Base-by-base conservation (phyloP, 495 filamentous ascomycete genomes). In the Peziza echinospora region DNA sequence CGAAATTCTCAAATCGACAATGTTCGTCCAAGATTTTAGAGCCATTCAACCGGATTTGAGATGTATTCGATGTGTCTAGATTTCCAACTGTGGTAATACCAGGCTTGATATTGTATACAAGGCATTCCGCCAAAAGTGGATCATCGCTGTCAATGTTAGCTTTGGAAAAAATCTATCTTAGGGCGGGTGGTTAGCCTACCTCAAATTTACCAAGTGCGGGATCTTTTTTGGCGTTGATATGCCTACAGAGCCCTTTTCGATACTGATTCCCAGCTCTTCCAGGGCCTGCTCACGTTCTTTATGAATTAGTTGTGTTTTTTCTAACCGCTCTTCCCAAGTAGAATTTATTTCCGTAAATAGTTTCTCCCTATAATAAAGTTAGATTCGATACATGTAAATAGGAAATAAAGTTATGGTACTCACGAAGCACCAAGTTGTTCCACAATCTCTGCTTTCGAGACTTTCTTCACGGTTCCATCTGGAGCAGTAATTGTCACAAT, bases 81-180 rank as follows among this genome's bases (percentile, higher is more conserved):
- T 96, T 93, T 19, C 89, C 89, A 24, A 96, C 85, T 3, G 78
- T 84, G 2, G 91, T 96, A 19, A 72, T 79, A 11, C 89, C 89
- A 10, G 89, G 86, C 62, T 96, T 96, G 54, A 99, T 78, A 56
- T 96, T 96, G 64, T 99, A 99, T 21, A 99, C 82, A 49, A 99
- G 70, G 64, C 91, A 99, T 64, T 96, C 89, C 21, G 86, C 87
- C 25, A 99, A 67, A 17, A 99, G 67, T 4, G 89, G 89, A 57
- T 99, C 89, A 59, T 99, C 89, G 42, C 57, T 60, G 30, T 34
- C 47, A 39, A 28, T 41, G 22, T 4, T 6, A 44, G 41, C 13
- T 2, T 43, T 9, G 11, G 34, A 30, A 13, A 51, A 30, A 47
- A 24, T 22, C 17, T 47, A 46, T n/a, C 11, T 34, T 45, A n/a